Evolutionary conservation across 176 grass and related monocot species (phyloP).

Genomic region (Thalia dealbata): DNA sequence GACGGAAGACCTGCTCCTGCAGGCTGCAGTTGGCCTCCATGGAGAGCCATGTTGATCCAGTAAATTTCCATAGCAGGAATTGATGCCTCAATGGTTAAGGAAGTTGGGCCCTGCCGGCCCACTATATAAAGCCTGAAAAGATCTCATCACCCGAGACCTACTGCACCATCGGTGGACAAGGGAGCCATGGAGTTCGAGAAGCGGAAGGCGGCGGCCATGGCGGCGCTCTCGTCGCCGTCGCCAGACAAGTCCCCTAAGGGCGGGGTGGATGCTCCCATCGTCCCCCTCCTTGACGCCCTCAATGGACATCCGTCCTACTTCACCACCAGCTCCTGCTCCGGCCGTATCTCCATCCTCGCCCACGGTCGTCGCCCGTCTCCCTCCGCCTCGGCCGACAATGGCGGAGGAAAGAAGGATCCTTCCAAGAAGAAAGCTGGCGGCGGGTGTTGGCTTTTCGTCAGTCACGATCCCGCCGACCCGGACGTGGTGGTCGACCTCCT

Average conservation of each 20-base stretch:
- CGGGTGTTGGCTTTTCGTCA: slow-evolving; percentile 72
- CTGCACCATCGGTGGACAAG: neutral
- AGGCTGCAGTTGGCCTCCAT: too few relatives aligned
- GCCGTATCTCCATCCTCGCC: slow-evolving; percentile 77
- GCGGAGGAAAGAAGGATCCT: neutral
- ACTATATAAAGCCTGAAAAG: neutral
- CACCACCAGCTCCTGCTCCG: slow-evolving; percentile 95
- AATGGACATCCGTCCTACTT: slow-evolving; percentile 64
- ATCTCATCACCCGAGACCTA: neutral
- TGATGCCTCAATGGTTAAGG: too few relatives aligned
- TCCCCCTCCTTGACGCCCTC: slow-evolving; percentile 46
- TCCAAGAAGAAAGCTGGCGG: slow-evolving; percentile 75
- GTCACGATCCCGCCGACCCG: slow-evolving; percentile 59
- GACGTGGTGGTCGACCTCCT: slow-evolving; percentile 46
- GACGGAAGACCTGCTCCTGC: too few relatives aligned
- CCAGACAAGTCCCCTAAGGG: slow-evolving; percentile 95
- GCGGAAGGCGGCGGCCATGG: slow-evolving; percentile 60
- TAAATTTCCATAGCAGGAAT: too few relatives aligned
- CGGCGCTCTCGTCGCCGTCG: slow-evolving; percentile 41
- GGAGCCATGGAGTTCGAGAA: slow-evolving; percentile 33
- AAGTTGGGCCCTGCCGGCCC: neutral
- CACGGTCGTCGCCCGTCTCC: slow-evolving; percentile 19
- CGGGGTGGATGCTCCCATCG: slow-evolving; percentile 55
- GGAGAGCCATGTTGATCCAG: too few relatives aligned
- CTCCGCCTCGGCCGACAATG: neutral